phyloP scores from a whole-genome alignment of 257 asterid species.

The Echium plantagineum region DNA sequence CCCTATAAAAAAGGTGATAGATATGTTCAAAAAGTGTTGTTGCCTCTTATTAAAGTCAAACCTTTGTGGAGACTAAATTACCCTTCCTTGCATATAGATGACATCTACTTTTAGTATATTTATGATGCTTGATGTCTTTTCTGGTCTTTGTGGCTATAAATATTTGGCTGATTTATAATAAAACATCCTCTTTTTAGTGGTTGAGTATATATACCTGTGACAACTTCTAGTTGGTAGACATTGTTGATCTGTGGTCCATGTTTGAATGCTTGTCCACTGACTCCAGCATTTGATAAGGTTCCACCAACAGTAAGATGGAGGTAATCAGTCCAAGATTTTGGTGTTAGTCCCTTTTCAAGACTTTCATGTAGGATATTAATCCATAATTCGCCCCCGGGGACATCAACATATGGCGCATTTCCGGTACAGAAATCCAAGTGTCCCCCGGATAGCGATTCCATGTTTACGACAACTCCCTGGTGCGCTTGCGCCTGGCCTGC shows the following conservation, averaged over 20 bases:
- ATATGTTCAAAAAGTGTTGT: too few species aligned
- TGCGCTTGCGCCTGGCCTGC: conserved; percentile 70
- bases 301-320: conserved; percentile 86
- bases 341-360: conserved; percentile 60
- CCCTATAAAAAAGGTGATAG: too few species aligned
- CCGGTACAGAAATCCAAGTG: conserved; percentile 48
- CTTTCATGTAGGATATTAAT: conserved; percentile 58
- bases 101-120: too few species aligned
- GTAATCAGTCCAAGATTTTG: conserved; percentile 92
- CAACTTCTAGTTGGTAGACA: conserved; percentile 75
- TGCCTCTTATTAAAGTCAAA: too few species aligned
- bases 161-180: too few species aligned
- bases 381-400: conserved; percentile 79
- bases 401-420: conserved; percentile 49
- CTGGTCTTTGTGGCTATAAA: too few species aligned
- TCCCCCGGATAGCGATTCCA: conserved; percentile 42
- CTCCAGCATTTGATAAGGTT: conserved; percentile 81
- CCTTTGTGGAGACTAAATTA: too few species aligned
- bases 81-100: too few species aligned
- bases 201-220: conserved; percentile 48
- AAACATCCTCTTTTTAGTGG: too few species aligned
- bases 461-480: conserved; percentile 57
- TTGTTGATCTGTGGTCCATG: conserved; percentile 96
- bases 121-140: too few species aligned
- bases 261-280: conserved; percentile 87